Conservation (phyloP, 768 basidiomycete species). For the Paxillus ammoniavirescens region DNA sequence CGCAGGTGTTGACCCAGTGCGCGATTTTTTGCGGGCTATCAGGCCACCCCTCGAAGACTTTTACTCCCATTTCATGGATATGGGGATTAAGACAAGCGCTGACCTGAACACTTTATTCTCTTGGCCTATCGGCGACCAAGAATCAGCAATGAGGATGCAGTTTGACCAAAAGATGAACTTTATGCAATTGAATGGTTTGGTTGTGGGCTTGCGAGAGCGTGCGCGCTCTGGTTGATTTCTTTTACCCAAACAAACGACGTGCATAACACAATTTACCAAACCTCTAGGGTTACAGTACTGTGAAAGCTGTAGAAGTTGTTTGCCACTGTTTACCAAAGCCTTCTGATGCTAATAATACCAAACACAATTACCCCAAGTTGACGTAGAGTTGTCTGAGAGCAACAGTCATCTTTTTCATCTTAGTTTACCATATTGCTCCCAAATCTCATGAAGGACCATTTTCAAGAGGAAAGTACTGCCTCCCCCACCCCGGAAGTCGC, state of each 20-base stretch:
- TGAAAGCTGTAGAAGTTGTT: background rate
- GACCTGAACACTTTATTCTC: constrained; percentile 1
- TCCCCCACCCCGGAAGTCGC: constrained; percentile 34
- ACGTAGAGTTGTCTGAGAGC: background rate
- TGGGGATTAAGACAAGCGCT: background rate
- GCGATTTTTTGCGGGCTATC: constrained; percentile 5
- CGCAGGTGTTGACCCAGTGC: background rate
- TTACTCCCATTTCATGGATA: constrained; percentile 3
- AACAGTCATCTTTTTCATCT: background rate
- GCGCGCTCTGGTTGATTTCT: background rate
- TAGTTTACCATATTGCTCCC: background rate
- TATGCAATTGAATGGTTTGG: constrained; percentile 3
- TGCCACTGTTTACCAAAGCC: constrained; percentile 13
- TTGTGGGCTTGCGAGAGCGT: background rate
- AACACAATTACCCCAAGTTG: constrained; percentile 13
- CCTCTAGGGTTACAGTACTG: too few relatives aligned
- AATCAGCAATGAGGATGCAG: background rate
- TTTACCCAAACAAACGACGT: background rate
- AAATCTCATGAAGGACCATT: constrained; percentile 12
- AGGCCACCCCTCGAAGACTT: background rate
- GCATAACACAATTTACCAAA: background rate
- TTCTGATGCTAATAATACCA: constrained; percentile 15
- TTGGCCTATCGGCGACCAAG: constrained; percentile 2
- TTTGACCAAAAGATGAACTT: constrained; percentile 3
- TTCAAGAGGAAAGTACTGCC: constrained; percentile 2